A percentile compares a stretch with the other conserved stretches of the same genome.
phyloP scores from a whole-genome alignment of 2,329 filamentous ascomycete genomes.

The Talaromyces atroroseus region DNA sequence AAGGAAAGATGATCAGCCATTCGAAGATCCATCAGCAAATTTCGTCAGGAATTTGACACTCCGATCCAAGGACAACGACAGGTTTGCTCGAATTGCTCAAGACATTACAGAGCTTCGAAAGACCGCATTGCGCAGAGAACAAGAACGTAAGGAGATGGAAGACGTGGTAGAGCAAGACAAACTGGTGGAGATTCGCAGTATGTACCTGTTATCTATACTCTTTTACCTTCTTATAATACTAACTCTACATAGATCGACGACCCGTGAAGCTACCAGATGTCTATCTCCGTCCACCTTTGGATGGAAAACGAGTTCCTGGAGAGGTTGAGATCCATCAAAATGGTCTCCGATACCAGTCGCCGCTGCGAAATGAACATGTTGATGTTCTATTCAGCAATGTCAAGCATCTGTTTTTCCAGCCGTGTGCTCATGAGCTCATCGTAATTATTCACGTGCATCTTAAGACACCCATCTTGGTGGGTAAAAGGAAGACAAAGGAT shows the following conservation, averaged over 20 bases:
- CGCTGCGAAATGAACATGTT: conserved; percentile 74
- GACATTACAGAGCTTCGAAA: conserved; percentile 97
- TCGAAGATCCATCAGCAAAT: conserved; percentile 91
- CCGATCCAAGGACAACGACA: conserved; percentile 79
- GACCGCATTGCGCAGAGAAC: conserved; percentile 82
- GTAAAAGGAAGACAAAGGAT: conserved; percentile 98
- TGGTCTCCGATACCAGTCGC: conserved; percentile 89
- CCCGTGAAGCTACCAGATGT: conserved; percentile 88
- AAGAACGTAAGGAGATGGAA: conserved; percentile 99
- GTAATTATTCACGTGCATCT: conserved; percentile 97
- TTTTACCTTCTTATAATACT: conserved; percentile 26
- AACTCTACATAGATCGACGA: conserved; percentile 66
- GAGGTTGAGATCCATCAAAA: conserved; percentile 98
- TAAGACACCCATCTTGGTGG: conserved; percentile 96
- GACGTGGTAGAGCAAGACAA: conserved; percentile 99
- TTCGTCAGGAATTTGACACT: conserved; percentile 95
- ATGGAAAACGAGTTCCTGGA: conserved; percentile 93
- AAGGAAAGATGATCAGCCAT: conserved; percentile 93
- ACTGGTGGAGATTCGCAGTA: conserved; percentile 86
- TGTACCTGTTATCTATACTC: conserved; percentile 29
- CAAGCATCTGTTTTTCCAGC: conserved; percentile 98
- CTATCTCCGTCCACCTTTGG: conserved; percentile 89
- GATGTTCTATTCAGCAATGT: conserved; percentile 98
- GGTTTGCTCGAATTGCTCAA: conserved; percentile 83
- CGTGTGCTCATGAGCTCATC: conserved; percentile 90